Percentiles rank a stretch among this genome's conserved stretches.
Evolutionary conservation across 108 stramenopile genomes (phyloP).

Genomic region (Skeletonema potamos): DNA sequence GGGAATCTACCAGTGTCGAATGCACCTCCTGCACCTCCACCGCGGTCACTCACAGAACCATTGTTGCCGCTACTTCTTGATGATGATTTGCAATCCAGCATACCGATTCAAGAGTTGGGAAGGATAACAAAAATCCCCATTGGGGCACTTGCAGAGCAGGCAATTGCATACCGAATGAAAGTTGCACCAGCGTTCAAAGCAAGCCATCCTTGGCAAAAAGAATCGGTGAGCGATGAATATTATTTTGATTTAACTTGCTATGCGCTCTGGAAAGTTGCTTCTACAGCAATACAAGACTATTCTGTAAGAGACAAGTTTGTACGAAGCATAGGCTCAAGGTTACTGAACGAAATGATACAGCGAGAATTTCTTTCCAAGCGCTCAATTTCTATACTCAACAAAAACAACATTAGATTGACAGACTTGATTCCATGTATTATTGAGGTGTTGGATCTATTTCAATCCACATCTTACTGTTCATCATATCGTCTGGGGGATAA

Average conservation of each 20-base stretch:
- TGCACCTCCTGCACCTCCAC: constrained; percentile 49
- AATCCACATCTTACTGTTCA: constrained; percentile 47
- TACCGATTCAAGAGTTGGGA: constrained; percentile 39
- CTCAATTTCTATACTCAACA: constrained; percentile 8
- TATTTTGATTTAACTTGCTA: constrained; percentile 83
- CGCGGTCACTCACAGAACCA: constrained; percentile 51
- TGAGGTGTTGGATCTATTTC: constrained; percentile 57
- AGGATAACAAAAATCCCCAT: constrained; percentile 14
- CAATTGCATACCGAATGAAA: constrained; percentile 36
- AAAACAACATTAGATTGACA: constrained; percentile 27
- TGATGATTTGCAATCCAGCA: constrained; percentile 40
- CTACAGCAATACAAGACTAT: constrained; percentile 53
- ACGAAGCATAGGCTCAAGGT: constrained; percentile 52
- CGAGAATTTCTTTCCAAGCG: constrained; percentile 24
- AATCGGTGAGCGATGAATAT: constrained; percentile 67
- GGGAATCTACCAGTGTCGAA: constrained; percentile 61
- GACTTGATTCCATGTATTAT: constrained; percentile 49
- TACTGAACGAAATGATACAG: constrained; percentile 31
- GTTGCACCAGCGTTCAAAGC: constrained; percentile 50
- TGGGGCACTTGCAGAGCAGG: constrained; percentile 11
- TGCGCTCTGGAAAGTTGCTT: constrained; percentile 79
- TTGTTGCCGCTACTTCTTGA: constrained; percentile 54
- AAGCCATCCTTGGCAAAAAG: constrained; percentile 58
- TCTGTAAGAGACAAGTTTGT: constrained; percentile 60
- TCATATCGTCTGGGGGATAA: constrained; percentile 40